Base-by-base conservation (phyloP, 2,329 filamentous ascomycete genomes). In the Ophiocordyceps unilateralis region DNA sequence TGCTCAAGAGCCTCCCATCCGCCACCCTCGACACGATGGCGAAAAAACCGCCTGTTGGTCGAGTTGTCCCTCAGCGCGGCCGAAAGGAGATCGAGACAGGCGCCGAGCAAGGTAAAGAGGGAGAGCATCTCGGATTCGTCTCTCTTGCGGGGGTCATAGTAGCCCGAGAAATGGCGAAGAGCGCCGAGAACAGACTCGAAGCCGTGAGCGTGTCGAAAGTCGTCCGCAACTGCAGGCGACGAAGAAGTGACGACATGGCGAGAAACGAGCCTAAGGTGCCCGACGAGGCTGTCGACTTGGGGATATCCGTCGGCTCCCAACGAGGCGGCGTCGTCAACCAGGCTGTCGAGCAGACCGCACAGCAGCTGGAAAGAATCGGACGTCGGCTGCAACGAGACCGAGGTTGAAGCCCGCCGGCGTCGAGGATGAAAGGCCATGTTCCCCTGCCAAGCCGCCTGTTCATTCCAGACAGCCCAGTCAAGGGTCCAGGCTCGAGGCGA, bases 11-110 rank as follows among this genome's bases (percentile, higher is more conserved):
- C 74, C 49, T 78, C 70, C 80, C 86, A 93, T 4, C 89, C 87
- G 44, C 80, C 83, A 20, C 76, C 78, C 45, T 83, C 74, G 24
- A 93, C 76, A 50, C 77, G 72, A 50, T 78, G 79, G 45, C 77
- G 74, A 58, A 96, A 96, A 64, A 89, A 95, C 51, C 83, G 76
- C 54, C 81, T 75, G 61, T 96, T 98, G 19, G 88, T 89, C 40
- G 81, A 71, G 59, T 96, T 87, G 39, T 78, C 77, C 43, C 77
- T 74, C 49, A 98, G 72, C 14, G 78, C 78, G 40, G 81, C 80
- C 1, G 83, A 80, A 23, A 96, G 64, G 14, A 91, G 75, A 26
- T 76, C 76, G 34, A 91, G 66, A n/a, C 82, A 71, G 9, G 72
- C 72, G 53, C 86, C 76, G 17, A 93, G 65, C 17, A 89, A 65